Base-by-base conservation (phyloP, 352 stramenopile genomes). In the Pythium pectinolyticum region DNA sequence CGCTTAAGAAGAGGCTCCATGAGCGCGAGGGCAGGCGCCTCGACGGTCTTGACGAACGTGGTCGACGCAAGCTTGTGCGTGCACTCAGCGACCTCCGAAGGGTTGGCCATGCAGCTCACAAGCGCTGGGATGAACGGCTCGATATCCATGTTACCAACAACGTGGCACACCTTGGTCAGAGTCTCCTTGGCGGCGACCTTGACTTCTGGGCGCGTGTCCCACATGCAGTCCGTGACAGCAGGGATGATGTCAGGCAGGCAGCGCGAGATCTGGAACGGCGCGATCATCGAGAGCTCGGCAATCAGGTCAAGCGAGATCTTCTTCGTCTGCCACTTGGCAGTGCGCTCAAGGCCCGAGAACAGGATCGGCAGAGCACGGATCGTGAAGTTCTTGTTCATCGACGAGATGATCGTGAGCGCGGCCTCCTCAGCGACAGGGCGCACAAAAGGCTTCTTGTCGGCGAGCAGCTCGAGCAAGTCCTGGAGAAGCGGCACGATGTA, bases 91-190 rank as follows among this genome's bases (percentile, higher is more conserved):
- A 99, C 97, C 71, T 99, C 92, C 49, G 94, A 94, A 10, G 96
- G 96, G 82, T 98, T 98, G 43, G 97, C 95, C 62, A 99, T 97
- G 70, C 94, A 97, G 69, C 81, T 96, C 32, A 99, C 86, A 56
- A 99, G 96, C 56, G 98, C 96, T 3, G 84, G 91, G 50, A 98
- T 99, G 84, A 99, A 99, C 61, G 98, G 97, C 80, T 99, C 97
- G 68, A 99, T 99, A 87, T 99, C 97, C 67, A 90, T 92, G 95
- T 99, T 99, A 70, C 95, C 96, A 60, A 99, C 98, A 25, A 99
- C 95, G 61, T 97, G 89, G 72, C 97, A 98, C 8, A 97, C 91
- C 67, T 90, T 92, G 52, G 89, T 92, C 90, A 99, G 98, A 40
- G 97, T 97, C 11, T 86, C 84, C 57, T 95, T 97, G 25, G 96